Conservation (phyloP, 306 rosid genomes). For the Calophaca sinica region DNA sequence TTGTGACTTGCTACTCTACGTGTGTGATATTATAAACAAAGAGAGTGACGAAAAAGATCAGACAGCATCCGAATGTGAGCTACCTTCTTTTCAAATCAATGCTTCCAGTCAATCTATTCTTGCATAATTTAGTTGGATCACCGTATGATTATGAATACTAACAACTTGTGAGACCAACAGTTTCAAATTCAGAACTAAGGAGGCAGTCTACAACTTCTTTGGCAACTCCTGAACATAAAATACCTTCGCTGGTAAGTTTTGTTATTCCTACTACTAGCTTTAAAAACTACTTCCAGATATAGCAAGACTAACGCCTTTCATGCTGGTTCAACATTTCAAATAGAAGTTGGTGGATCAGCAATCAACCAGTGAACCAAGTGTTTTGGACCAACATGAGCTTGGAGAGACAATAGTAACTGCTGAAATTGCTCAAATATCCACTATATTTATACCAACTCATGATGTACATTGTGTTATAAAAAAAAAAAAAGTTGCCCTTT, state of each 20-base stretch:
- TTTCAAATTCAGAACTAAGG: too few species aligned
- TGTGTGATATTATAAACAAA: background rate
- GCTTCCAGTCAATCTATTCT: background rate
- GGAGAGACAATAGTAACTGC: background rate
- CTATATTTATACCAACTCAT: background rate
- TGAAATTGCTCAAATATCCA: background rate
- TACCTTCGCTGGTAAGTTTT: background rate
- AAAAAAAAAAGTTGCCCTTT: background rate
- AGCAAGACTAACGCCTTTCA: background rate
- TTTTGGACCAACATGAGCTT: background rate
- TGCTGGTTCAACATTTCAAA: constrained; percentile 6
- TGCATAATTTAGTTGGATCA: background rate
- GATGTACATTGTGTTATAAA: background rate
- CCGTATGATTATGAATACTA: background rate
- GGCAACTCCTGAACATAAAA: too few species aligned
- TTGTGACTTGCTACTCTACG: background rate
- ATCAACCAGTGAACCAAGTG: constrained; percentile 4
- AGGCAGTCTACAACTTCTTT: too few species aligned
- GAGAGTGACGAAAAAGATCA: background rate
- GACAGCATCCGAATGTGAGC: background rate
- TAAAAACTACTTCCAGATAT: background rate
- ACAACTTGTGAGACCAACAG: background rate
- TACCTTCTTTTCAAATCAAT: background rate
- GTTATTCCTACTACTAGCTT: background rate
- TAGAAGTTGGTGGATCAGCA: constrained; percentile 23